Evolutionary conservation across 2,329 filamentous ascomycete species (phyloP).

Genomic region (Aschersonia sp.): DNA sequence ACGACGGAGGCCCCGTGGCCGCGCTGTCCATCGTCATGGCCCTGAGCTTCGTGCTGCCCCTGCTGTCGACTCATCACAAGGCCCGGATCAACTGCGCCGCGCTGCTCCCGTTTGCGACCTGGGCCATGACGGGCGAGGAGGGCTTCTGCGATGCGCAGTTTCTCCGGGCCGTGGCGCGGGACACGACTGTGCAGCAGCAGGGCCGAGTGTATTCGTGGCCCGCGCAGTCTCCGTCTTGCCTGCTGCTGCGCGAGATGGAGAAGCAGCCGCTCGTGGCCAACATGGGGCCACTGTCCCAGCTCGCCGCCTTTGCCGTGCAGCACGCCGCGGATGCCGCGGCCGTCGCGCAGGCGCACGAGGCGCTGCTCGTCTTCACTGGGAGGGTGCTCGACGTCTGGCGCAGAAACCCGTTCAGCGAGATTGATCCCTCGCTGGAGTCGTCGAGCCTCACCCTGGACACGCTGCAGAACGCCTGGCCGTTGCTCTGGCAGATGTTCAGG

Average conservation of each 20-base stretch:
- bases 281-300: conserved; percentile 51
- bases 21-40: conserved; percentile 49
- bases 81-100: conserved; percentile 48
- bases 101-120: conserved; percentile 55
- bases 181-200: conserved; percentile 37
- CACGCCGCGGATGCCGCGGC: conserved; percentile 28
- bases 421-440: conserved; percentile 54
- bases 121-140: conserved; percentile 53
- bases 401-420: conserved; percentile 54
- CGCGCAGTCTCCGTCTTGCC: conserved; percentile 42
- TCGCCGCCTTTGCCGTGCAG: conserved; percentile 50
- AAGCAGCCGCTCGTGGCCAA: conserved; percentile 47
- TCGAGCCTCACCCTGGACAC: conserved; percentile 51
- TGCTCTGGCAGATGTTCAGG: conserved; percentile 61
- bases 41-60: conserved; percentile 62
- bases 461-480: conserved; percentile 48
- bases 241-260: conserved; percentile 41
- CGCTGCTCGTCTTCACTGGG: conserved; percentile 51
- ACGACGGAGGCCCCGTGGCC: conserved; percentile 24
- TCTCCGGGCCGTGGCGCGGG: conserved; percentile 51
- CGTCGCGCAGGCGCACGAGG: conserved; percentile 40
- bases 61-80: conserved; percentile 47
- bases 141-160: conserved; percentile 68
- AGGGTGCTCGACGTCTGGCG: conserved; percentile 60
- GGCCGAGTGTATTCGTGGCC: conserved; percentile 45